Percentiles rank a stretch among this genome's conserved stretches.
These are phyloP conservation scores for Boletales sp. DNA, from an alignment of 768 basidiomycete genomes.

Conservation along the genomic window DNA sequence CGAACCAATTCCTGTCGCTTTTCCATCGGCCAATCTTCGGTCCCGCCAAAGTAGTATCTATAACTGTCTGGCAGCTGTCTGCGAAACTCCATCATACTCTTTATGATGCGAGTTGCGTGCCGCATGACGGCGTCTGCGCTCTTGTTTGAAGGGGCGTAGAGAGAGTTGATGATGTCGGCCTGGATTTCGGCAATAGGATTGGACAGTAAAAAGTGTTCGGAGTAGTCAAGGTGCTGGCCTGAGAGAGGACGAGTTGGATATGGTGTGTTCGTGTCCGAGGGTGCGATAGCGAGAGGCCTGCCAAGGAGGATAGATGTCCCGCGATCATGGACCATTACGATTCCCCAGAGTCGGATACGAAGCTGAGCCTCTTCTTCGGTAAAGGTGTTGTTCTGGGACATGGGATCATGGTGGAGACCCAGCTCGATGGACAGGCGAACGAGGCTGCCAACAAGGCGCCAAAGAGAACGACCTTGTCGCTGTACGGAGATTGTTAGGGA, in stretches of 20 bases:
- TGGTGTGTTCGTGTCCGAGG: constrained; percentile 81
- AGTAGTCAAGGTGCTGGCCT: constrained; percentile 45
- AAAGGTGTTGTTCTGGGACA: constrained; percentile 55
- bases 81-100: constrained; percentile 69
- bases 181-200: constrained; percentile 79
- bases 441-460: constrained; percentile 84
- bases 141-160: constrained; percentile 75
- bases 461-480: constrained; percentile 86
- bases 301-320: constrained; percentile 87
- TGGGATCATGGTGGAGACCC: constrained; percentile 84
- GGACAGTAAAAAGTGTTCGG: constrained; percentile 77
- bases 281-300: constrained; percentile 77
- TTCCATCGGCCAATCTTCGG: constrained; percentile 69
- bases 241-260: constrained; percentile 48
- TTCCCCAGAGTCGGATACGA: constrained; percentile 81
- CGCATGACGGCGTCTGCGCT: constrained; percentile 67
- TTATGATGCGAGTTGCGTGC: constrained; percentile 76
- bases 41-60: constrained; percentile 72
- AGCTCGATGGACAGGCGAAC: constrained; percentile 81
- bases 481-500: constrained; percentile 28
- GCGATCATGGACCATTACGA: constrained; percentile 81
- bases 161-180: constrained; percentile 83
- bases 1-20: constrained; percentile 63
- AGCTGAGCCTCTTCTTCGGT: constrained; percentile 73
- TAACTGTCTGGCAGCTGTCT: constrained; percentile 68